Evolutionary conservation across 495 filamentous ascomycete genomes (phyloP).

Genomic region (Tuber aestivum): DNA sequence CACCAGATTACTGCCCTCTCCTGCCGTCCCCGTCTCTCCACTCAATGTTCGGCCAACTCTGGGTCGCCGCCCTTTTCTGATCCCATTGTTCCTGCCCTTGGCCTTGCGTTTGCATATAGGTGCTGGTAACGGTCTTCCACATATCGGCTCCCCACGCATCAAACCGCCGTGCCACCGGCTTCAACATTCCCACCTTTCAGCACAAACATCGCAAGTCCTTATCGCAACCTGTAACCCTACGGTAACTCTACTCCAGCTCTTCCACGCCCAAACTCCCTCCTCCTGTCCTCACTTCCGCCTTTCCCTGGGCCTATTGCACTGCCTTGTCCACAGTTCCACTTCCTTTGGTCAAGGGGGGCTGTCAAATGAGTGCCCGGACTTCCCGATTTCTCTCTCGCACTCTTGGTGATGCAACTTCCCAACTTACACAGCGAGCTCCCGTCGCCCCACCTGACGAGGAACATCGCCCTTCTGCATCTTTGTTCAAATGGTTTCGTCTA

Average conservation of each 20-base stretch:
- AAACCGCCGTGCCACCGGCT: not conserved
- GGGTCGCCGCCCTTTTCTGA: not conserved
- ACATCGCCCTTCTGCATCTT: slow-evolving; percentile 1
- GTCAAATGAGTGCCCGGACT: slow-evolving; percentile 24
- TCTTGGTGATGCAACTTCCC: slow-evolving; percentile 28
- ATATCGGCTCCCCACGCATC: not conserved
- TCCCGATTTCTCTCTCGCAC: slow-evolving; percentile 30
- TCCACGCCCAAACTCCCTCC: not conserved
- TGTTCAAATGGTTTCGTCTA: slow-evolving; percentile 18
- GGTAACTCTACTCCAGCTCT: not conserved
- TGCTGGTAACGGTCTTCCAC: not conserved
- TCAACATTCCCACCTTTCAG: not conserved
- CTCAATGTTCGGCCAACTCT: not conserved
- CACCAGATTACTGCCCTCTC: no score
- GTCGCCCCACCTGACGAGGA: slow-evolving; percentile 22
- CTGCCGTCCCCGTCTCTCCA: not conserved
- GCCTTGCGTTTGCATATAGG: not conserved
- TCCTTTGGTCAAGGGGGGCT: not conserved
- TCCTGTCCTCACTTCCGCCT: not conserved
- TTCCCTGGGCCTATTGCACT: not conserved
- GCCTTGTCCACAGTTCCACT: not conserved
- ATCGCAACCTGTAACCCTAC: not conserved
- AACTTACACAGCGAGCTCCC: slow-evolving; percentile 22
- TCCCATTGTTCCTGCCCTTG: not conserved
- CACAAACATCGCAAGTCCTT: no score